These are phyloP conservation scores for Fraxinus quadrangulata DNA, from an alignment of 257 asterid species.

Conservation along the genomic window DNA sequence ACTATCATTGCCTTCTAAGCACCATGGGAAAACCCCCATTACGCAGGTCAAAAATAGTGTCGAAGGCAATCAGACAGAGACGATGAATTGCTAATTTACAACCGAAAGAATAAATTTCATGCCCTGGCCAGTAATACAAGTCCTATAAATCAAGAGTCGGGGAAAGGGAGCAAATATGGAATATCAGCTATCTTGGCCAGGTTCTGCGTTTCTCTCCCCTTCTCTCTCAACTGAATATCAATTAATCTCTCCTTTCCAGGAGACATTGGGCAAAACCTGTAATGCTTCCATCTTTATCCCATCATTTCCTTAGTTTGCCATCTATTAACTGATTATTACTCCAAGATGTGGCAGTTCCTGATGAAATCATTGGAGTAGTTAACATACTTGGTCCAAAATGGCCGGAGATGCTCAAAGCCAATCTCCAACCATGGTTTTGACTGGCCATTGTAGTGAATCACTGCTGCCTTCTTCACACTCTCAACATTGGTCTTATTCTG, in stretches of 20 bases:
- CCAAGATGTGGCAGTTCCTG: constrained; percentile 91
- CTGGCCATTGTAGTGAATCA: constrained; percentile 97
- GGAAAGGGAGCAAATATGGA: constrained; percentile 33
- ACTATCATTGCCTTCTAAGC: constrained; percentile 48
- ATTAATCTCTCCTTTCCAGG: constrained; percentile 39
- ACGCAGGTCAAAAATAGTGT: constrained; percentile 50
- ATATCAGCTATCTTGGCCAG: constrained; percentile 8
- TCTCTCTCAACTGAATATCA: constrained; percentile 31
- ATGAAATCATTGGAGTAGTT: constrained; percentile 89
- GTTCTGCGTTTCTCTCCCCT: constrained; percentile 36
- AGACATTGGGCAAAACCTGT: constrained; percentile 27
- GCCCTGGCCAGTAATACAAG: constrained; percentile 40
- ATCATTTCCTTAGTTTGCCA: constrained; percentile 24
- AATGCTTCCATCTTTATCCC: constrained; percentile 30
- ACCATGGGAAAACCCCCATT: constrained; percentile 36
- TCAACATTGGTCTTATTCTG: constrained; percentile 78
- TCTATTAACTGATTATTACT: constrained; percentile 44
- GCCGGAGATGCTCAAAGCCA: constrained; percentile 98
- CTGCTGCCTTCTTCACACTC: constrained; percentile 81
- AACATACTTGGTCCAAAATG: constrained; percentile 93
- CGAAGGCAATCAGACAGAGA: constrained; percentile 52
- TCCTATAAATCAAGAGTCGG: constrained; percentile 44
- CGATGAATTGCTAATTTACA: constrained; percentile 59
- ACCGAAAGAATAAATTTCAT: constrained; percentile 59
- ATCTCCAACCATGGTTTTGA: constrained; percentile 97